Evolutionary conservation across 2,329 filamentous ascomycete genomes (phyloP).

Genomic region (Ophiocordyceps unilateralis): DNA sequence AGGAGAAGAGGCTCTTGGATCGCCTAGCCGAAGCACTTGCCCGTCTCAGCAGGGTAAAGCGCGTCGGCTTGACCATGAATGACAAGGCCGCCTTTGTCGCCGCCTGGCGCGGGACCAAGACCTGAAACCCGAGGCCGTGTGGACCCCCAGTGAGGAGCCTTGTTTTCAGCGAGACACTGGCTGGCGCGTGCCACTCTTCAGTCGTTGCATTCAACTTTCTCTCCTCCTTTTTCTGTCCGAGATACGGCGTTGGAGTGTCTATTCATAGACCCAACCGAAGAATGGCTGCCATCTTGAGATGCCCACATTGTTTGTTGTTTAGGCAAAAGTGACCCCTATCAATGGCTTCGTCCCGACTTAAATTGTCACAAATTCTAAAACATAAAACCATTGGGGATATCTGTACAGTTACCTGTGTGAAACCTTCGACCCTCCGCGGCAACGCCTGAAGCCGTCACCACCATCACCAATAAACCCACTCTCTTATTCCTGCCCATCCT

Average conservation of each 20-base stretch:
- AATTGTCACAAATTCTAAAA: background rate
- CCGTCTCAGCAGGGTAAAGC: conserved; percentile 71
- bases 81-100: conserved; percentile 75
- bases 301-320: background rate
- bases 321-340: too few species aligned
- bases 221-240: background rate
- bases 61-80: conserved; percentile 65
- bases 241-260: background rate
- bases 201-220: background rate
- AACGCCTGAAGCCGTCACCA: background rate
- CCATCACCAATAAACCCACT: background rate
- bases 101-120: conserved; percentile 33
- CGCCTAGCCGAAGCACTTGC: conserved; percentile 72
- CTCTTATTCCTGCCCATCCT: conserved; percentile 1
- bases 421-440: background rate
- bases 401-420: background rate
- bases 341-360: background rate
- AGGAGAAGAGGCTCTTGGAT: conserved; percentile 59
- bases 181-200: background rate
- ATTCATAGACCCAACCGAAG: too few species aligned
- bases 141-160: too few species aligned
- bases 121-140: background rate
- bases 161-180: too few species aligned
- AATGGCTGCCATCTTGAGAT: background rate
- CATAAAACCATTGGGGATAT: background rate